Conservation (phyloP, 768 basidiomycete genomes). For the Boletellus ananiceps region DNA sequence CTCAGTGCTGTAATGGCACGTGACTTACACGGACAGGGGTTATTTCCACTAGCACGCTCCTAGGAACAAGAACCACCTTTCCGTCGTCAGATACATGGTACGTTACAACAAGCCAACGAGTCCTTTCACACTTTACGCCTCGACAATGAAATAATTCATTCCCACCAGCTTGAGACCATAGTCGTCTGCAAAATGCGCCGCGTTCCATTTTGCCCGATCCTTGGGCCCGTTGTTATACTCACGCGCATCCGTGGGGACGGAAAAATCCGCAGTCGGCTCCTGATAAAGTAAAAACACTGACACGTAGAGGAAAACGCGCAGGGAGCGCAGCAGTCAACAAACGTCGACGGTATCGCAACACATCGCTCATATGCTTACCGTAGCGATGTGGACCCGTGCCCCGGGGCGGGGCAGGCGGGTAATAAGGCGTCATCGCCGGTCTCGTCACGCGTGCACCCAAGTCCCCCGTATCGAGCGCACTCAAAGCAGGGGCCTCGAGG, state of each 20-base stretch:
- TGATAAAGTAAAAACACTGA: slow-evolving; percentile 56
- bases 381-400: slow-evolving; percentile 56
- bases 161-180: slow-evolving; percentile 55
- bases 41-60: no score
- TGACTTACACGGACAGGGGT: not conserved
- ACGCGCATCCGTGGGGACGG: slow-evolving; percentile 39
- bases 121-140: slow-evolving; percentile 3
- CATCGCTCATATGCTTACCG: slow-evolving; percentile 32
- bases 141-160: slow-evolving; percentile 51
- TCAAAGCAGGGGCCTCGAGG: slow-evolving; percentile 33
- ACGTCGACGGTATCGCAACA: not conserved
- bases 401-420: slow-evolving; percentile 51
- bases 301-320: no score
- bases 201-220: slow-evolving; percentile 54
- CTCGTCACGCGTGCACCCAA: slow-evolving; percentile 39
- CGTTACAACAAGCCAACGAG: no score
- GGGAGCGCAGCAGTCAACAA: no score
- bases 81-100: no score
- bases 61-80: no score
- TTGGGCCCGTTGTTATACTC: slow-evolving; percentile 44
- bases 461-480: slow-evolving; percentile 30
- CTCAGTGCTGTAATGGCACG: no score
- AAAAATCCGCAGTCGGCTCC: slow-evolving; percentile 44
- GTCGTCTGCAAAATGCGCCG: slow-evolving; percentile 44
- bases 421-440: slow-evolving; percentile 50